phyloP scores from a whole-genome alignment of 306 rosid species.

The Lablab purpureus region DNA sequence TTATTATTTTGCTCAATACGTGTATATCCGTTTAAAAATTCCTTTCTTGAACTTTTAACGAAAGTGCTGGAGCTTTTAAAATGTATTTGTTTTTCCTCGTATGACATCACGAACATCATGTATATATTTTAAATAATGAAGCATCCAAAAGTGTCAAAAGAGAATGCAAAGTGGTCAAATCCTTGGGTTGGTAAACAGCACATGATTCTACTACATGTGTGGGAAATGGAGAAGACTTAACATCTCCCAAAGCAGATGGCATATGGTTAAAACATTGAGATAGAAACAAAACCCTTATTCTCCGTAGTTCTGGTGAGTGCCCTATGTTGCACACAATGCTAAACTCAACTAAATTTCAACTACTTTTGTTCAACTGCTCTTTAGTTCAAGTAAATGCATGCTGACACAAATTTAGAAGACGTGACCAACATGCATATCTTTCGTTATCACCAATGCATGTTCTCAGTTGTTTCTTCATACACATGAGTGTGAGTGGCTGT shows the following conservation, averaged over 20 bases:
- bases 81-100: too few relatives aligned
- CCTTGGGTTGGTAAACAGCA: conserved; percentile 33
- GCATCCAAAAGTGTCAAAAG: not conserved
- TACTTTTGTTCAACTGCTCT: conserved; percentile 52
- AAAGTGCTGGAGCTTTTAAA: too few relatives aligned
- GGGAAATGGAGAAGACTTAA: not conserved
- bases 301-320: not conserved
- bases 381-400: not conserved
- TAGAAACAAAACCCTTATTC: not conserved
- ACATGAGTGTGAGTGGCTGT: conserved; percentile 36
- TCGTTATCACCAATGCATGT: conserved; percentile 48
- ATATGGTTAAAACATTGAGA: conserved; percentile 19
- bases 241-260: not conserved
- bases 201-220: not conserved
- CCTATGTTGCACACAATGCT: conserved; percentile 8
- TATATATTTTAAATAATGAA: not conserved
- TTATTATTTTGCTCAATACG: not conserved
- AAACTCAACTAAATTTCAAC: conserved; percentile 50
- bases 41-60: not conserved
- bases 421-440: conserved; percentile 27
- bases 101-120: not conserved
- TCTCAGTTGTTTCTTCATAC: conserved; percentile 32
- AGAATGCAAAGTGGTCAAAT: not conserved
- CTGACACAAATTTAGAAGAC: conserved; percentile 18
- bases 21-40: not conserved